phyloP scores from a whole-genome alignment of 306 rosid species.

The Cucumis cinereus region DNA sequence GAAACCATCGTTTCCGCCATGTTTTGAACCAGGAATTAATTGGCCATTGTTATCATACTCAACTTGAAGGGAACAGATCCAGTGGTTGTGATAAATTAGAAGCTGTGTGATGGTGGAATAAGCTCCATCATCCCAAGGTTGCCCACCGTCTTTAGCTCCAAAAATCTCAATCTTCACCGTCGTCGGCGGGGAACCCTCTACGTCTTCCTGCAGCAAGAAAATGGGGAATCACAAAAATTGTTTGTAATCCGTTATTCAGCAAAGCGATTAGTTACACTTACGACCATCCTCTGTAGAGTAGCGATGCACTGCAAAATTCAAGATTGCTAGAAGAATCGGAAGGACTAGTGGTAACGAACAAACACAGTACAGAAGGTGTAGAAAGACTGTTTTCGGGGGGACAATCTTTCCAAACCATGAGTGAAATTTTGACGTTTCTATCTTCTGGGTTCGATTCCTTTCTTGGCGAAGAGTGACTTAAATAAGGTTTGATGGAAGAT shows the following conservation, averaged over 20 bases:
- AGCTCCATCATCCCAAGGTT: not conserved
- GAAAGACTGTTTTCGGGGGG: not conserved
- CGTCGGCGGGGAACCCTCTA: not conserved
- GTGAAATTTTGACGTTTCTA: not conserved
- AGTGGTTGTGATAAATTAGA: not conserved
- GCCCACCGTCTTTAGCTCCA: not conserved
- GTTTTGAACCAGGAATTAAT: not conserved
- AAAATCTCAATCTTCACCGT: not conserved
- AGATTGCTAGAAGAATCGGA: not conserved
- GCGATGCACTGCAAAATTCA: not conserved
- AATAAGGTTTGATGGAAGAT: no score
- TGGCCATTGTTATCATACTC: not conserved
- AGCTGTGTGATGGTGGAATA: not conserved
- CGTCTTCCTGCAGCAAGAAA: not conserved
- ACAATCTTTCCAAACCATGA: not conserved
- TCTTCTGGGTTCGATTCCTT: not conserved
- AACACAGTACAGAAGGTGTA: no score
- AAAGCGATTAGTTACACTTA: not conserved
- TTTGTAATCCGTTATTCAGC: not conserved
- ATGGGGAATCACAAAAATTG: not conserved
- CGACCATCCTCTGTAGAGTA: not conserved
- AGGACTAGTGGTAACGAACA: no score
- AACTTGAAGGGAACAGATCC: not conserved
- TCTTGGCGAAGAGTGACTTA: not conserved
- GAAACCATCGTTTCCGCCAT: not conserved